Evolutionary conservation across 2,329 filamentous ascomycete species (phyloP).

Genomic region (Tolypocladium tropicale): DNA sequence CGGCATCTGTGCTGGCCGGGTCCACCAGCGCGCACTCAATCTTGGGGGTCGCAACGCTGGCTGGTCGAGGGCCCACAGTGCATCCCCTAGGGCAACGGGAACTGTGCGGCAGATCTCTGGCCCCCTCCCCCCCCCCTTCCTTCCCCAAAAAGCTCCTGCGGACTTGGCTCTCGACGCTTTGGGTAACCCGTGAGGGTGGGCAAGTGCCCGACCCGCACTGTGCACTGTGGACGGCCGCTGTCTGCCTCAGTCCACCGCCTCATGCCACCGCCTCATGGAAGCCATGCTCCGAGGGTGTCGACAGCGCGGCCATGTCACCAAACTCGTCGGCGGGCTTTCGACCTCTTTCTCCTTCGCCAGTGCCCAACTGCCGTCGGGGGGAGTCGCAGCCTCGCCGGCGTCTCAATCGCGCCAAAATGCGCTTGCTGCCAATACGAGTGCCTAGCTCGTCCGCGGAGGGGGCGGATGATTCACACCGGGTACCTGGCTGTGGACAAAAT

Average conservation of each 20-base stretch:
- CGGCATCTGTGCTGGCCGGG: background rate
- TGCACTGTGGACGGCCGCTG: background rate
- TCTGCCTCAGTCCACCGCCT: too few relatives aligned
- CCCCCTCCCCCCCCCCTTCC: too few relatives aligned
- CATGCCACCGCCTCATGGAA: too few relatives aligned
- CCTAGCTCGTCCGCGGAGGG: background rate
- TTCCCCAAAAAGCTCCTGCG: background rate
- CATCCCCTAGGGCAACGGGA: background rate
- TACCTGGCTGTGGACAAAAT: too few relatives aligned
- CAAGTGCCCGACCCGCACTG: background rate
- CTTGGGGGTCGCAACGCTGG: background rate
- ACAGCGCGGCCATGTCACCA: background rate
- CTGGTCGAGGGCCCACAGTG: background rate
- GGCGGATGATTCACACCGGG: too few relatives aligned
- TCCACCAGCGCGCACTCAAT: background rate
- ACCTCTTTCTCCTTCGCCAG: too few relatives aligned
- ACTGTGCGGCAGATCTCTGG: slow-evolving; percentile 5
- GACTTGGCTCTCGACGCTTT: background rate
- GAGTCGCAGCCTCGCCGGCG: too few relatives aligned
- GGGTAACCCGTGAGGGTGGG: background rate
- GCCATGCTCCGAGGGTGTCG: background rate
- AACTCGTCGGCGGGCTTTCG: background rate
- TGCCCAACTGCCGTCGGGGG: too few relatives aligned
- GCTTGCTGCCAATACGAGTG: background rate
- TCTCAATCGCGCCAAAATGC: too few relatives aligned